Percentiles rank a stretch among this genome's conserved stretches.
phyloP scores from a whole-genome alignment of 1,139 yeast genomes.

The Spencermartinsiella ligniputridi region DNA sequence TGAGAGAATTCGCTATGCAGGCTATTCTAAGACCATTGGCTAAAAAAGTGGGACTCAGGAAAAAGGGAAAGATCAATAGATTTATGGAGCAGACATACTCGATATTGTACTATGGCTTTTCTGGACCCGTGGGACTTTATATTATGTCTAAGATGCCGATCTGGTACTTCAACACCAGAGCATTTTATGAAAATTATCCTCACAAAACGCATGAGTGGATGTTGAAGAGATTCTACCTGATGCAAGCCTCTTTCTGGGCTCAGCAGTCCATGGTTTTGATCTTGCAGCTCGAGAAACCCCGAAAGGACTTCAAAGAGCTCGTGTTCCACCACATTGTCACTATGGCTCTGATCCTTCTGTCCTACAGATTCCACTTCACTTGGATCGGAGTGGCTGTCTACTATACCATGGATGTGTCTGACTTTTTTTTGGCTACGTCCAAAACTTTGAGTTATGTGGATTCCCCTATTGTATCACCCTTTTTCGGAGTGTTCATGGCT shows the following conservation, averaged over 20 bases:
- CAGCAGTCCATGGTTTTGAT: slow-evolving; percentile 84
- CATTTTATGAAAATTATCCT: slow-evolving; percentile 77
- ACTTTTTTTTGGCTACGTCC: slow-evolving; percentile 77
- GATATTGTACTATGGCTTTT: slow-evolving; percentile 69
- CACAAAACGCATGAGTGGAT: slow-evolving; percentile 68
- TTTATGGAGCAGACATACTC: slow-evolving; percentile 93
- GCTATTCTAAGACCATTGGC: slow-evolving; percentile 73
- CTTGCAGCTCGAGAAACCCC: slow-evolving; percentile 86
- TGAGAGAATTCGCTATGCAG: slow-evolving; percentile 90
- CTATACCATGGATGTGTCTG: slow-evolving; percentile 94
- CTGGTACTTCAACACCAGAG: slow-evolving; percentile 84
- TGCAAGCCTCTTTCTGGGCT: slow-evolving; percentile 97
- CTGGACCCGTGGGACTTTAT: slow-evolving; percentile 85
- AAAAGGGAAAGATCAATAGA: slow-evolving; percentile 61
- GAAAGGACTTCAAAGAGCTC: slow-evolving; percentile 88
- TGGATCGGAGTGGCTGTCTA: slow-evolving; percentile 92
- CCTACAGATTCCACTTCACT: slow-evolving; percentile 94
- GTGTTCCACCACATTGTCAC: slow-evolving; percentile 93
- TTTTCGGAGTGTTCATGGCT: slow-evolving; percentile 60
- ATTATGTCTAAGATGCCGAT: slow-evolving; percentile 79
- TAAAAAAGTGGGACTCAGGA: slow-evolving; percentile 45
- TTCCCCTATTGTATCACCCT: slow-evolving; percentile 57
- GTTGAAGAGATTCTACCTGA: slow-evolving; percentile 77
- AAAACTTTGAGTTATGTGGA: slow-evolving; percentile 82
- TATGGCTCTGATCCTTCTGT: slow-evolving; percentile 76